Evolutionary conservation across 176 grass and related monocot genomes (phyloP).

Genomic region (Zizania latifolia): DNA sequence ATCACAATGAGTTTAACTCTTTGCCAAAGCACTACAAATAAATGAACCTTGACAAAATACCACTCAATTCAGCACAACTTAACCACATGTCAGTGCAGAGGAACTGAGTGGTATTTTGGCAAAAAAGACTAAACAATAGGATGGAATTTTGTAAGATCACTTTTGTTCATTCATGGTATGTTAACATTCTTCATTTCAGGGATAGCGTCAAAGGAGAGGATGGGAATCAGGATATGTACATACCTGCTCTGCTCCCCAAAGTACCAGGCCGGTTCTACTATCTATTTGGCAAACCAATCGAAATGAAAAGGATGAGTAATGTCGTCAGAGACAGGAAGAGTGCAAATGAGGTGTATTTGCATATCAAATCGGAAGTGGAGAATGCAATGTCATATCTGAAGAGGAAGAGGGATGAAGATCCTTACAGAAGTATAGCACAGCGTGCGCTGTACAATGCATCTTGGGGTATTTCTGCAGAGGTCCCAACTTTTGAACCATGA

Average conservation of each 20-base stretch:
- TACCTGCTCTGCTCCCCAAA: conserved; percentile 74
- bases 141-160: not conserved
- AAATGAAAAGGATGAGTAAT: conserved; percentile 53
- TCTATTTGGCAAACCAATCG: conserved; percentile 71
- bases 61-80: not conserved
- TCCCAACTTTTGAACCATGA: conserved; percentile 89
- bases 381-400: conserved; percentile 62
- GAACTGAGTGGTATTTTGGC: not conserved
- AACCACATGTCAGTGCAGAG: not conserved
- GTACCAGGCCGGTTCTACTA: conserved; percentile 90
- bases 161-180: not conserved
- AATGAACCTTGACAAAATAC: not conserved
- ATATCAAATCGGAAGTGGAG: conserved; percentile 78
- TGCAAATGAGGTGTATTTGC: conserved; percentile 49
- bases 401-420: conserved; percentile 84
- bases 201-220: conserved; percentile 57
- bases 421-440: conserved; percentile 66
- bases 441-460: conserved; percentile 65
- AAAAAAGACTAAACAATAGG: not conserved
- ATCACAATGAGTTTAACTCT: not conserved
- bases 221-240: conserved; percentile 43
- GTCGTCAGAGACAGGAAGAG: conserved; percentile 65
- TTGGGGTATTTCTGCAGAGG: conserved; percentile 45
- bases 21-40: not conserved
- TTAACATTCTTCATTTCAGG: conserved; percentile 45